Conservation (phyloP, 768 basidiomycete genomes). For the Steccherinum ochraceum region DNA sequence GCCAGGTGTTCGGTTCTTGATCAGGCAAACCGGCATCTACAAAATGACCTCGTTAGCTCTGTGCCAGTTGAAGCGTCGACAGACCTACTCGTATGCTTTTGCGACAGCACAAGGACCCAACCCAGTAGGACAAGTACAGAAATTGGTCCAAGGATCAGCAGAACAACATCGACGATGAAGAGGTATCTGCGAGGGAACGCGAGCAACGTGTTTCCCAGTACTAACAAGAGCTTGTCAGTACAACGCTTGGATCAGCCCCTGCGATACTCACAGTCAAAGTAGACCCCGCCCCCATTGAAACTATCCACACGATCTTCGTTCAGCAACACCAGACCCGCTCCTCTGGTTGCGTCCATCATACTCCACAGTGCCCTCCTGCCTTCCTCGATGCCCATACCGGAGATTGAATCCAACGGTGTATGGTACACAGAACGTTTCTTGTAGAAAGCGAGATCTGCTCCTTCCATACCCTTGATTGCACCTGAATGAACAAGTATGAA, state of each 20-base stretch:
- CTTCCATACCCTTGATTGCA: slow-evolving; percentile 44
- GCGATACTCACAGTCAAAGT: slow-evolving; percentile 55
- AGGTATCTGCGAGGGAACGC: slow-evolving; percentile 47
- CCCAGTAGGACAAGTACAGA: slow-evolving; percentile 39
- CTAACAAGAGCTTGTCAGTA: slow-evolving; percentile 28
- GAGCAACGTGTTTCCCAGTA: slow-evolving; percentile 51
- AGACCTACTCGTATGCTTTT: slow-evolving; percentile 14
- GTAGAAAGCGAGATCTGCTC: slow-evolving; percentile 79
- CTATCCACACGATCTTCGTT: slow-evolving; percentile 27
- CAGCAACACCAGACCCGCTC: slow-evolving; percentile 49
- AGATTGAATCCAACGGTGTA: slow-evolving; percentile 64
- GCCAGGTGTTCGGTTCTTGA: slow-evolving; percentile 12
- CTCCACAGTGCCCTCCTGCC: slow-evolving; percentile 60
- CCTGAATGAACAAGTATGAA: background rate
- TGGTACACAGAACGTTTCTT: slow-evolving; percentile 70
- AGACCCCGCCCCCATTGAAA: slow-evolving; percentile 37
- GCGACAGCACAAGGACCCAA: slow-evolving; percentile 23
- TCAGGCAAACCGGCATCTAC: slow-evolving; percentile 1
- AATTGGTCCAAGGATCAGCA: slow-evolving; percentile 61
- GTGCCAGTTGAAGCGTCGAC: no score
- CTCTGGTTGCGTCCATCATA: slow-evolving; percentile 65
- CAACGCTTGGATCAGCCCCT: no score
- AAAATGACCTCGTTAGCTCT: no score
- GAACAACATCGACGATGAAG: slow-evolving; percentile 49
- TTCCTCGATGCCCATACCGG: slow-evolving; percentile 43